phyloP scores from a whole-genome alignment of 148 eudicot genomes.

The Salicornia ramosissima region DNA sequence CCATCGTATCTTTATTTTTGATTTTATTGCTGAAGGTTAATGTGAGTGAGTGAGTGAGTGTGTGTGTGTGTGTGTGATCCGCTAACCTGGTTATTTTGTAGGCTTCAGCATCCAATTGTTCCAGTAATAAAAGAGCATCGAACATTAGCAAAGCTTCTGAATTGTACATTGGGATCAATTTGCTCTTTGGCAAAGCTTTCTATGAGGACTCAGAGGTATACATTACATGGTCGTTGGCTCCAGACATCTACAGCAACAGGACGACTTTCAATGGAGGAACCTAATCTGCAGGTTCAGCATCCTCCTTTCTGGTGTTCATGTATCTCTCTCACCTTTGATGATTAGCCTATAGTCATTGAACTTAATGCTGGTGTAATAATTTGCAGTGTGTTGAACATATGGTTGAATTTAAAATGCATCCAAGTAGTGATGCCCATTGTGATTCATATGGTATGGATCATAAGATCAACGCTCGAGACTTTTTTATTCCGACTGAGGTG shows the following conservation, averaged over 20 bases:
- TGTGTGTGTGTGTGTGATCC: background rate
- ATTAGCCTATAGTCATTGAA: background rate
- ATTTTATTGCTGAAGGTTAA: background rate
- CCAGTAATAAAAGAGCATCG: constrained; percentile 92
- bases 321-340: background rate
- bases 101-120: constrained; percentile 95
- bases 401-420: constrained; percentile 62
- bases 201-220: constrained; percentile 69
- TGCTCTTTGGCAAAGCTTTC: constrained; percentile 83
- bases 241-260: constrained; percentile 99
- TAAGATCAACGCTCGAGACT: constrained; percentile 80
- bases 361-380: constrained; percentile 6
- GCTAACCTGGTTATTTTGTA: constrained; percentile 25
- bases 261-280: constrained; percentile 96
- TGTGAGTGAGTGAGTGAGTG: too few species aligned
- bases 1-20: background rate
- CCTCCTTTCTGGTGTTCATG: background rate
- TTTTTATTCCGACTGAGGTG: constrained; percentile 87
- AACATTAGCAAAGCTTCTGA: constrained; percentile 83
- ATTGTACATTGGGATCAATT: constrained; percentile 85
- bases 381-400: constrained; percentile 88
- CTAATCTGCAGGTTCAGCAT: constrained; percentile 80
- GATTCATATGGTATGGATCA: constrained; percentile 33
- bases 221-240: constrained; percentile 93
- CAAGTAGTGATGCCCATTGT: constrained; percentile 33